A percentile compares a stretch with the other conserved stretches of the same genome.
Conservation (phyloP, 495 filamentous ascomycete species). For the Elaphomyces granulatus region DNA sequence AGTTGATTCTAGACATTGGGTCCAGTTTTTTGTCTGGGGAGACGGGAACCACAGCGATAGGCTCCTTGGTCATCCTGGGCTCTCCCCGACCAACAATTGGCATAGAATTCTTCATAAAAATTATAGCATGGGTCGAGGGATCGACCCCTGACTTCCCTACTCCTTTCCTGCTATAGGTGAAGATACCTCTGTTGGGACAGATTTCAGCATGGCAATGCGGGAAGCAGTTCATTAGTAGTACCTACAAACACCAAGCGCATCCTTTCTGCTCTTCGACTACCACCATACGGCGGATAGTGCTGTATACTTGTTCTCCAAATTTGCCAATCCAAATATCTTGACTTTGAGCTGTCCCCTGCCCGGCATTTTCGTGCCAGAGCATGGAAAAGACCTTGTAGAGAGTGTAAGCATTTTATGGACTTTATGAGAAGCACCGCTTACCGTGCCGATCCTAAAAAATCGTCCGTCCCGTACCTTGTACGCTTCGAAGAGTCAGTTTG, state of each 20-base stretch:
- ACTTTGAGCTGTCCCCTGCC: slow-evolving; percentile 6
- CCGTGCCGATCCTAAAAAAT: too few species aligned
- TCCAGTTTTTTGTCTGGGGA: slow-evolving; percentile 18
- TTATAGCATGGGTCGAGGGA: slow-evolving; percentile 23
- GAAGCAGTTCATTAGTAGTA: slow-evolving; percentile 1
- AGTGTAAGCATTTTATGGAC: too few species aligned
- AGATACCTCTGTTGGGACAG: slow-evolving; percentile 15
- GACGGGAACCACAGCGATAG: slow-evolving; percentile 17
- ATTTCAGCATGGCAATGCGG: neutral
- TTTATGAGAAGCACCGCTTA: too few species aligned
- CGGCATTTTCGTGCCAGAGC: slow-evolving; percentile 20
- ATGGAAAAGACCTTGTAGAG: slow-evolving; percentile 24
- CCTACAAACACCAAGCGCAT: slow-evolving; percentile 23
- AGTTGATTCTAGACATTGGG: slow-evolving; percentile 29
- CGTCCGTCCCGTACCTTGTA: too few species aligned
- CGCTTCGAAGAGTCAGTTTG: too few species aligned
- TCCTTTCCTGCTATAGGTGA: slow-evolving; percentile 23
- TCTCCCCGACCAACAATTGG: slow-evolving; percentile 8
- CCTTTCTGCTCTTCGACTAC: slow-evolving; percentile 13
- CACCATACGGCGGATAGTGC: slow-evolving; percentile 22
- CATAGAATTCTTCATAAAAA: slow-evolving; percentile 15
- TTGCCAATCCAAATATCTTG: slow-evolving; percentile 7
- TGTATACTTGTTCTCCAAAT: slow-evolving; percentile 15
- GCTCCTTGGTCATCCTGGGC: slow-evolving; percentile 18
- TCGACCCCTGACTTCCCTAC: slow-evolving; percentile 20